Conservation (phyloP, 805 yeast species). For the Ogataea naganishii region DNA sequence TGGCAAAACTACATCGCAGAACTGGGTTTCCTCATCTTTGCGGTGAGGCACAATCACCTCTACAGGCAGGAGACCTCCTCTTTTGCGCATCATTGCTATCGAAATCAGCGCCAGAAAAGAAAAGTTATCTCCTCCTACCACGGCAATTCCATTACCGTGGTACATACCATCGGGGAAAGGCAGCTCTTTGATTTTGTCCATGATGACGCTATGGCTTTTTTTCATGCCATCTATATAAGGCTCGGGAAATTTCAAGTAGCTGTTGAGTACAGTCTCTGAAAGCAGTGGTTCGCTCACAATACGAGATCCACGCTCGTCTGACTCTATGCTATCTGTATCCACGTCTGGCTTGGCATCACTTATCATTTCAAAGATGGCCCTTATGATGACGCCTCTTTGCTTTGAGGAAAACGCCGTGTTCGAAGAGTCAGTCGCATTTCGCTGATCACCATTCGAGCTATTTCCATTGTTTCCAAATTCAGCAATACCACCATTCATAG, state of each 20-base stretch:
- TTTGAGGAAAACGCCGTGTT: no score
- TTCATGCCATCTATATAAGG: conserved; percentile 34
- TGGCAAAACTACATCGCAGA: conserved; percentile 32
- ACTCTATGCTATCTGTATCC: conserved; percentile 6
- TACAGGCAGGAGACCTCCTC: conserved; percentile 40
- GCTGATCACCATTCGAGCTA: no score
- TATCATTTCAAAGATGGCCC: conserved; percentile 14
- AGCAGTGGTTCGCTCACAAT: conserved; percentile 11
- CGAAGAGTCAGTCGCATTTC: no score
- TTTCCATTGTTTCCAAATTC: no score
- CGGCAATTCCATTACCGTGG: conserved; percentile 47
- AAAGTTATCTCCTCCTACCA: conserved; percentile 52
- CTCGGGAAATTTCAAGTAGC: conserved; percentile 30
- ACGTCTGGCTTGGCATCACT: conserved; percentile 9
- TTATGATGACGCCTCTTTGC: conserved; percentile 11
- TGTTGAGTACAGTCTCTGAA: conserved; percentile 8
- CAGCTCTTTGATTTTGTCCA: conserved; percentile 30
- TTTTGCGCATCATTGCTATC: conserved; percentile 33
- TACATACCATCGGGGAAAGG: conserved; percentile 26
- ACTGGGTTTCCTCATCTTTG: conserved; percentile 28
- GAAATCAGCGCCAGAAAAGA: conserved; percentile 45
- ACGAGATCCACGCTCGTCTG: conserved; percentile 8
- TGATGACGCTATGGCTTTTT: conserved; percentile 33
- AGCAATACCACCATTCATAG: no score
- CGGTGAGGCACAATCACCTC: conserved; percentile 30